These are phyloP conservation scores for Botrytis porri DNA, from an alignment of 2,329 filamentous ascomycete species.

Conservation along the genomic window DNA sequence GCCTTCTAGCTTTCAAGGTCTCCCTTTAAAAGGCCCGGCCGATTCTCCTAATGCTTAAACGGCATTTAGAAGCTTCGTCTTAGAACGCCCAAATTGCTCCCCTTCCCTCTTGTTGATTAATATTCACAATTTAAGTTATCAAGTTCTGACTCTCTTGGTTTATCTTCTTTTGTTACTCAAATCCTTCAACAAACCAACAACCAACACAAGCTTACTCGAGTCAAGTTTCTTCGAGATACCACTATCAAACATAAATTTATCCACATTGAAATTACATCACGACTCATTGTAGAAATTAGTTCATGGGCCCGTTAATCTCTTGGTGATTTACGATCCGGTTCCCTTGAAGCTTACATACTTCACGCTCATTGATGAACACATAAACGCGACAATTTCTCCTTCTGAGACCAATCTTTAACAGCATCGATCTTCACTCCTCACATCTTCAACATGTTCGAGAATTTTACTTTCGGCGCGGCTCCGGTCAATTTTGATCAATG, in stretches of 20 bases:
- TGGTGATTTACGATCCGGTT: neutral
- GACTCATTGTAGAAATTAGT: neutral
- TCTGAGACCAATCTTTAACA: neutral
- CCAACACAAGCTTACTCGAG: neutral
- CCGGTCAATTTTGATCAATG: constrained; percentile 5
- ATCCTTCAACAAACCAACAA: neutral
- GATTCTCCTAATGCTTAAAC: constrained; percentile 8
- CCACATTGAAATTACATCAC: neutral
- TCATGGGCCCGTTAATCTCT: neutral
- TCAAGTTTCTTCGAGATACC: neutral
- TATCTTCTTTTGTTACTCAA: neutral
- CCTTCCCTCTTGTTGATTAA: neutral
- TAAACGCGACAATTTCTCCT: neutral
- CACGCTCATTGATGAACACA: neutral
- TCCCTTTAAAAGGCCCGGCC: constrained; percentile 8
- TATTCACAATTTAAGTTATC: neutral
- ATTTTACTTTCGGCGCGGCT: constrained; percentile 20
- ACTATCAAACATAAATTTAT: neutral
- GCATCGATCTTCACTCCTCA: neutral
- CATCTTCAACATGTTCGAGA: constrained; percentile 11
- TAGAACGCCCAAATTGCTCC: neutral
- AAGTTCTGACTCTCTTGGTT: neutral
- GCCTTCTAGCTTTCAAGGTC: constrained; percentile 4
- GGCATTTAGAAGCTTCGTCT: neutral
- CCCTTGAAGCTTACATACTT: neutral